Base-by-base conservation (phyloP, 1,284 basidiomycete species). In the Tylopilus sp. region DNA sequence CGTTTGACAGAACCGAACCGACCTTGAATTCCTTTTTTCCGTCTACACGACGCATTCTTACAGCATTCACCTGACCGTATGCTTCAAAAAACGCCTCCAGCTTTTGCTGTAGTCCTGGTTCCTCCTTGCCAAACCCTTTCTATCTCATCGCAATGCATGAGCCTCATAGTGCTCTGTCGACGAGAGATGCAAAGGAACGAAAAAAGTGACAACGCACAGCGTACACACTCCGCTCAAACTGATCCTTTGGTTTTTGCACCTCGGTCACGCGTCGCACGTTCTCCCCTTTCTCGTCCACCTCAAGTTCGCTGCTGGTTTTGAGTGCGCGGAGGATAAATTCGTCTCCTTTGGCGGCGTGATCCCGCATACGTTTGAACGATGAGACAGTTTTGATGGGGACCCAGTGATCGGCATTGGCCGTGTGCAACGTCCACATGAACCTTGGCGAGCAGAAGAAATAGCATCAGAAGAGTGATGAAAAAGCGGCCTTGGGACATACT, bases 361-460 rank as follows among this genome's bases (percentile, higher is more conserved):
- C 92, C 57, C 89, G 85, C 97, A 99, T 99, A 64, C 96, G 94
- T 83, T 98, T 98, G 90, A 99, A 99, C 15, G 95, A 96, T 6
- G 94, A 87, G 66, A 99, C 89, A 6, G 93, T 96, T 64, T 92
- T 84, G 77, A 99, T 87, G 2, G 96, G 91, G 15, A 99, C 90
- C 96, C 96, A 99, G 72, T 98, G 97, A 58, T 94, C 90, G 2
- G 86, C 81, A 73, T 90, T 91, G 63, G 90, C 88, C 39, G 89
- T 89, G 76, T 96, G 91, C 58, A 97, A 81, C 15, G 92, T 90
- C 93, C 95, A 99, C 91, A 99, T 96, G 85, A 98, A 99, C 82
- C 96, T 97, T 79, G 84, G 29, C 56, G 33, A 58, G 29, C 29
- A 29, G 19, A 33, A 18, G 52, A 32, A 22, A 33, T 39, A 29